Evolutionary conservation across 73 alveolate species (phyloP).

Genomic region (Stentor roeselii): DNA sequence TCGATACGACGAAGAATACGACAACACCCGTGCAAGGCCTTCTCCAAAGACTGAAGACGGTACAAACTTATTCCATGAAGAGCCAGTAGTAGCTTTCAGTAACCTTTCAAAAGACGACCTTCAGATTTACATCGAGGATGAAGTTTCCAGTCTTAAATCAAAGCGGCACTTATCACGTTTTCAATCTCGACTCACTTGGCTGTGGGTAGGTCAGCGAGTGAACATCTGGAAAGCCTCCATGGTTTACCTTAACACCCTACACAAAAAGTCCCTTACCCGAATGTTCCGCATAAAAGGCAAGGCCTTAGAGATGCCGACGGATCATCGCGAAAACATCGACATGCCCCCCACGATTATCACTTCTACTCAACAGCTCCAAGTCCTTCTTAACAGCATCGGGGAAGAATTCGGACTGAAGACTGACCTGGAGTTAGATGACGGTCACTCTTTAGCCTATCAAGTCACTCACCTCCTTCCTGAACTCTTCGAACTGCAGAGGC

Average conservation of each 20-base stretch:
- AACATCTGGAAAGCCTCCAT: conserved; percentile 5
- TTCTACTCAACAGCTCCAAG: conserved; percentile 7
- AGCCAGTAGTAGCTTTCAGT: neutral
- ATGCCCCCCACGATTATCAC: neutral
- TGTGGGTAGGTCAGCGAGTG: neutral
- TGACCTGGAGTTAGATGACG: conserved; percentile 62
- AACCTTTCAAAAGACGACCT: conserved; percentile 4
- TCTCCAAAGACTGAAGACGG: conserved; percentile 25
- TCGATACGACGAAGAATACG: conserved; percentile 17
- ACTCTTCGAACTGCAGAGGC: conserved; percentile 10
- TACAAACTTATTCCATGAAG: conserved; percentile 7
- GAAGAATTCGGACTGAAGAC: conserved; percentile 51
- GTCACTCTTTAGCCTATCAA: conserved; percentile 62
- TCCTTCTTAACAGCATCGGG: neutral
- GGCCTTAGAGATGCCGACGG: neutral
- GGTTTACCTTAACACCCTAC: neutral
- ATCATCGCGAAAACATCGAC: neutral
- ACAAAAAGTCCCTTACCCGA: neutral
- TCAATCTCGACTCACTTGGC: neutral
- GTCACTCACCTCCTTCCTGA: conserved; percentile 34
- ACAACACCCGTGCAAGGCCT: neutral
- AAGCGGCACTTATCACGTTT: neutral
- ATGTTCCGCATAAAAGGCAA: neutral
- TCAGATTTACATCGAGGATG: neutral
- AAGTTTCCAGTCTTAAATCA: neutral